Percentiles rank a stretch among this genome's conserved stretches.
Evolutionary conservation across 1,284 basidiomycete species (phyloP).

Genomic region (Ceratobasidium sp.): DNA sequence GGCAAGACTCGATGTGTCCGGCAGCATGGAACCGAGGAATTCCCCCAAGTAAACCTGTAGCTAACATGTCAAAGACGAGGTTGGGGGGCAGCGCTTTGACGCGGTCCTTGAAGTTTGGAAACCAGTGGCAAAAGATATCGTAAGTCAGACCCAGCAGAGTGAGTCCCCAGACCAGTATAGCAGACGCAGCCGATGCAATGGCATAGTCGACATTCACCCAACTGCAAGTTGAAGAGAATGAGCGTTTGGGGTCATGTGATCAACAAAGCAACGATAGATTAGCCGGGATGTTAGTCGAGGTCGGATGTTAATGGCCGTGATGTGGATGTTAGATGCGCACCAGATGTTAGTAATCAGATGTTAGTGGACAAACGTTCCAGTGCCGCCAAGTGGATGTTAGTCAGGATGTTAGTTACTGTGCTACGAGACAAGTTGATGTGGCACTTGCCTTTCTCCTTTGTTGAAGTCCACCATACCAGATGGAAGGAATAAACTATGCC

Average conservation of each 20-base stretch:
- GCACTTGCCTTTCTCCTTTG: neutral
- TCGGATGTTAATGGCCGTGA: no score
- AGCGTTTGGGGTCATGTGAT: no score
- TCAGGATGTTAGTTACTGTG: neutral
- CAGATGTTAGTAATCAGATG: no score
- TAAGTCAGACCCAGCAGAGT: neutral
- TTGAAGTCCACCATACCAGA: neutral
- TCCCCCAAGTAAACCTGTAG: neutral
- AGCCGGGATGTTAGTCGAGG: no score
- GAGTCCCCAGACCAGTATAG: neutral
- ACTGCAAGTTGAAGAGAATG: neutral
- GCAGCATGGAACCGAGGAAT: neutral
- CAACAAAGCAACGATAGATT: no score
- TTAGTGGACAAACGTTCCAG: no score
- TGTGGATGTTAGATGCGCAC: no score
- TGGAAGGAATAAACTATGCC: conserved; percentile 3
- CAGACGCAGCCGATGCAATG: neutral
- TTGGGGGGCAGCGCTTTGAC: neutral
- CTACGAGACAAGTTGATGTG: neutral
- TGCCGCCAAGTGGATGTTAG: no score
- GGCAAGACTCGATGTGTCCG: neutral
- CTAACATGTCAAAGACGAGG: neutral
- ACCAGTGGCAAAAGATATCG: conserved; percentile 16
- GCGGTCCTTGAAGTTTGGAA: neutral
- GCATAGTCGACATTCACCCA: neutral